Percentiles rank a stretch among this genome's conserved stretches.
phyloP scores from a whole-genome alignment of 208 protist species.

The Trypanosoma congolense region DNA sequence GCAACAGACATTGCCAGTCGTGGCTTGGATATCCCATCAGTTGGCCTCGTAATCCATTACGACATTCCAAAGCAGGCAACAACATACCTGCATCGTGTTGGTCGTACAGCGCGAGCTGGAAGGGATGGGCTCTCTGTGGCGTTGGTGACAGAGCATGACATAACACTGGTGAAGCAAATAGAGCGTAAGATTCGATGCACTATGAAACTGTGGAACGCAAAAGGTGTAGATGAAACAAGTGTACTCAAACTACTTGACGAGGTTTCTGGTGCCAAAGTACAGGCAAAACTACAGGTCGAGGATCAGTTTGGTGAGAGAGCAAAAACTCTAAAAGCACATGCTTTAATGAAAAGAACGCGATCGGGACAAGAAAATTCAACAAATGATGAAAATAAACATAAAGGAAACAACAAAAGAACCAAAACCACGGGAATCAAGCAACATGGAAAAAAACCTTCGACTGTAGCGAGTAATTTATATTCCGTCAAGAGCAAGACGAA shows the following conservation, averaged over 20 bases:
- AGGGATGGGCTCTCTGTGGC: conserved; percentile 60
- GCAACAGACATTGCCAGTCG: conserved; percentile 91
- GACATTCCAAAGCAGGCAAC: conserved; percentile 94
- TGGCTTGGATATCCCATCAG: conserved; percentile 96
- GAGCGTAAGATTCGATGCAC: conserved; percentile 39
- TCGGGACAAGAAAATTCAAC: neutral
- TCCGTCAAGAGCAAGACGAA: too few species aligned
- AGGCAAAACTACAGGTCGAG: conserved; percentile 74
- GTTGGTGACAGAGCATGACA: conserved; percentile 78
- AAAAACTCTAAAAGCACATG: conserved; percentile 57
- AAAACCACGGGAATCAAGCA: too few species aligned
- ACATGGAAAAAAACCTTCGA: too few species aligned
- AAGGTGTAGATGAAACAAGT: conserved; percentile 36
- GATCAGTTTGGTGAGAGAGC: conserved; percentile 68
- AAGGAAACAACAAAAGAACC: too few species aligned
- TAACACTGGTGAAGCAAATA: conserved; percentile 64
- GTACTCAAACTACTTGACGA: conserved; percentile 75
- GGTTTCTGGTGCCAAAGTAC: conserved; percentile 73
- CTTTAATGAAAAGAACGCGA: conserved; percentile 28
- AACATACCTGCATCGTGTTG: conserved; percentile 97
- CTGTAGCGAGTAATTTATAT: too few species aligned
- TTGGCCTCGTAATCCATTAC: conserved; percentile 96
- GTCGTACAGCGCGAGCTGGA: conserved; percentile 93
- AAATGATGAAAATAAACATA: too few species aligned
- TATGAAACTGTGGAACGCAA: conserved; percentile 45